Evolutionary conservation across 2,329 filamentous ascomycete genomes (phyloP), one percentile per base, ranked within the genome.

Genomic region (Echinosphaeria canescens): DNA sequence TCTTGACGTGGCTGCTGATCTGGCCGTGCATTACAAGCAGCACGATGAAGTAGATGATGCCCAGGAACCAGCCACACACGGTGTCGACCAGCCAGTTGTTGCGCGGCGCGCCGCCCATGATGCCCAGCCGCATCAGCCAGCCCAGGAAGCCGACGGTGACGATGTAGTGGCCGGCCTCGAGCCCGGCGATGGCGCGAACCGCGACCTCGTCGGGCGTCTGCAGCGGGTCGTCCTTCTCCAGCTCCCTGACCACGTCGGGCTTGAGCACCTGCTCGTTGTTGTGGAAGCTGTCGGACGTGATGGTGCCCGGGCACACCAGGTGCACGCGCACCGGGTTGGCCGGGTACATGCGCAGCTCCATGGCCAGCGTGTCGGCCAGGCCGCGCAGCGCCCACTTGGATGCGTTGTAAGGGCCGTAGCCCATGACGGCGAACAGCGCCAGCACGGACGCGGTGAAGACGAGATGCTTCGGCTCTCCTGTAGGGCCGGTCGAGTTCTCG

Each of bases 261-360:
- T 95, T 95, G 15, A 64, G 63, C 38, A 54, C 48, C 40, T 90
- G 73, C 51, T 95, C 85, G 12, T 64, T 57, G 32, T 73, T 72
- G n/a, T n/a, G n/a, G 27, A 74, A 62, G 1, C 84, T 82, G 0
- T 80, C 72, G 5, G 65, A 73, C 10, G 69, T 57, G 34, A 98
- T 95, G 3, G 75, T 80, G 28, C 76, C 85, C 0, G 88, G 88
- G 39, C 72, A 78, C 10, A 95, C 67, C 23, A 80, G 63, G 41
- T 91, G 80, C 13, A 93, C 59, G 38, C 75, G 68, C 28, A 95
- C 72, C 3, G 47, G 47, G 25, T 45, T 40, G 23, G 74, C 65
- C 28, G 84, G 82, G 54, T 95, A 98, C 27, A 93, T 55, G 39
- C 81, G 58, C 23, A 90, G 54, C 50, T 98, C 88, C 42, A 85